Base-by-base conservation (phyloP, 2,329 filamentous ascomycete species). In the Ploettnerulaceae sp. region DNA sequence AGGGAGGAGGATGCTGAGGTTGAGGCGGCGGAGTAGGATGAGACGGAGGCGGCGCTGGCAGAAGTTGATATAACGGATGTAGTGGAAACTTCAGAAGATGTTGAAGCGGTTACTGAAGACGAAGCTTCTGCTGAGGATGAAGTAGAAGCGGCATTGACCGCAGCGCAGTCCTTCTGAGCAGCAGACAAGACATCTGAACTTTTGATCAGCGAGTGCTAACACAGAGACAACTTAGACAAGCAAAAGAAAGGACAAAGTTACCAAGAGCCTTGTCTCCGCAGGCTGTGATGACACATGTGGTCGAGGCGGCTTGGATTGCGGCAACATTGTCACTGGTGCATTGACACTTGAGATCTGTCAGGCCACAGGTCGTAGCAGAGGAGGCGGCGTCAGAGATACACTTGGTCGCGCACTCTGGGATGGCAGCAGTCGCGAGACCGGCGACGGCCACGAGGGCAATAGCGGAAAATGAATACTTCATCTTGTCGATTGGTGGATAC, bases 371-470 rank as follows among this genome's bases (percentile, higher is more conserved):
- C 11, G 57, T 57, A 4, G 49, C 20, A 4, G 46, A 46, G 4
- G 37, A 12, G 29, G 57, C 51, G n/a, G 56, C 55, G 28, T 52
- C 39, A 7, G 47, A 29, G 34, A 60, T 52, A 25, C 57, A 60
- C 2, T 25, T 34, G 8, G 39, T 47, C 21, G 56, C 57, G 28
- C 57, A 60, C 5, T 37, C 40, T 46, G 57, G 57, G 38, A 60
- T 56, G 4, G 39, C 20, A 35, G 51, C 49, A 6, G 45, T 15
- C 20, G 49, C 46, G 7, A 49, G 25, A 26, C 51, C 45, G 24
- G 47, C 45, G 29, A 54, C 11, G 38, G 48, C 53, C 20, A 56
- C 12, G 32, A 57, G 12, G 17, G 54, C 48, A 15, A 56, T 8
- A 22, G 47, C 45, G 22, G 53, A 45, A 48, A 45, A 50, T 25